phyloP scores from a whole-genome alignment of 1,284 basidiomycete genomes.

The Ustilago tritici region DNA sequence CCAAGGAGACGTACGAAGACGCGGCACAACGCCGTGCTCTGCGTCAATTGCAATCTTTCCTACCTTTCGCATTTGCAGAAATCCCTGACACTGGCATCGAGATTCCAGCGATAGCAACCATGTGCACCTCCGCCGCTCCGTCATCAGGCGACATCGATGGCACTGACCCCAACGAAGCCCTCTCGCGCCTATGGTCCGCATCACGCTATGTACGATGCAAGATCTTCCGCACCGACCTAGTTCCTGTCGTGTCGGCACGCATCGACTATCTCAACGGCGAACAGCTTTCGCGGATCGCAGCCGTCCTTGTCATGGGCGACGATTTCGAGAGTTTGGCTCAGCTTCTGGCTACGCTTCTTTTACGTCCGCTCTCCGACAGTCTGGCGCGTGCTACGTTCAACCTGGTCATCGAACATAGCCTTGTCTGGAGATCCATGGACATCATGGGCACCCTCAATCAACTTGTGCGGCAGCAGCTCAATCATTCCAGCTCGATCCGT shows the following conservation, averaged over 20 bases:
- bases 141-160: neutral
- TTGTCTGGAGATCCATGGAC: slow-evolving; percentile 47
- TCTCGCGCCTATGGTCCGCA: slow-evolving; percentile 55
- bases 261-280: slow-evolving; percentile 33
- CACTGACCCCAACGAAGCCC: neutral
- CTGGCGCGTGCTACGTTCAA: slow-evolving; percentile 43
- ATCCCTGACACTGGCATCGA: neutral
- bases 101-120: neutral
- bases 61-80: slow-evolving; percentile 41
- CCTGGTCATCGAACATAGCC: slow-evolving; percentile 42
- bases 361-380: slow-evolving; percentile 38
- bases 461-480: slow-evolving; percentile 51
- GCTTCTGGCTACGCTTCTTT: slow-evolving; percentile 33
- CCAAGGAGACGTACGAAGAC: slow-evolving; percentile 66
- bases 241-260: slow-evolving; percentile 38
- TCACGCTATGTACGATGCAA: slow-evolving; percentile 57
- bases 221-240: slow-evolving; percentile 36
- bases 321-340: slow-evolving; percentile 47
- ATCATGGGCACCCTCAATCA: slow-evolving; percentile 49
- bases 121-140: neutral
- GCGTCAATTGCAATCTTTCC: slow-evolving; percentile 50
- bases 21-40: slow-evolving; percentile 62
- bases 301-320: slow-evolving; percentile 32
- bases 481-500: slow-evolving; percentile 45
- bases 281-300: slow-evolving; percentile 34